Evolutionary conservation across 148 eudicot genomes (phyloP), one percentile per base, ranked within the genome.

Genomic region (Suaeda aralocaspica): DNA sequence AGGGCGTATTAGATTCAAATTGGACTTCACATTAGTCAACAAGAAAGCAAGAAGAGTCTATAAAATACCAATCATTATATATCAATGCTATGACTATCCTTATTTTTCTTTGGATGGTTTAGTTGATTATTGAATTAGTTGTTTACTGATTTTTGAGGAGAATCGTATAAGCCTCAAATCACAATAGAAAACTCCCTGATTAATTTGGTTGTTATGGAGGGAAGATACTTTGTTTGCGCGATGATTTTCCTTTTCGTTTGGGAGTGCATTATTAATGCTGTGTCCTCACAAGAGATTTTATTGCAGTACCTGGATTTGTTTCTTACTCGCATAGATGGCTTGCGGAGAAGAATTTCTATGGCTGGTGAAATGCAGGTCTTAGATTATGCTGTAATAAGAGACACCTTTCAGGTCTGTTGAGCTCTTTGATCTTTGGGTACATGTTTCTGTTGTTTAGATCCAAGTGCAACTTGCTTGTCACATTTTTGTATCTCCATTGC

Each of bases 321-420:
- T 79, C 91, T 91, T 36, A 89, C 97, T 21, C 88, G 97, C 76
- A 76, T 91, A 61, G 98, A 94, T 84, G 97, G 97, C 77, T 75
- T 94, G 75, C 87, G 98, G 78, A 80, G 98, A 79, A 91, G 88
- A 75, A 82, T 91, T 45, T 80, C 84, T 53, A 69, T 61, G 72
- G 80, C 89, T 79, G 85, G 69, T 66, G 81, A 84, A 83, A 72
- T 70, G 76, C 89, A 79, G 67, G 84, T 71, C 48, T 66, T 83
- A 68, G 88, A 89, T 66, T 86, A 75, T 78, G 79, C 86, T 70
- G 65, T 82, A 8, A 82, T 91, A 73, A 82, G 96, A 68, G 91
- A 86, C 71, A 85, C 84, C 51, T 94, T 91, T 83, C 96, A 90
- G 98, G 98, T 93, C 39, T 18, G 68, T 28, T 9, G 57, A 61